Base-by-base conservation (phyloP, 2,329 filamentous ascomycete species). In the Cladosporium sp. region DNA sequence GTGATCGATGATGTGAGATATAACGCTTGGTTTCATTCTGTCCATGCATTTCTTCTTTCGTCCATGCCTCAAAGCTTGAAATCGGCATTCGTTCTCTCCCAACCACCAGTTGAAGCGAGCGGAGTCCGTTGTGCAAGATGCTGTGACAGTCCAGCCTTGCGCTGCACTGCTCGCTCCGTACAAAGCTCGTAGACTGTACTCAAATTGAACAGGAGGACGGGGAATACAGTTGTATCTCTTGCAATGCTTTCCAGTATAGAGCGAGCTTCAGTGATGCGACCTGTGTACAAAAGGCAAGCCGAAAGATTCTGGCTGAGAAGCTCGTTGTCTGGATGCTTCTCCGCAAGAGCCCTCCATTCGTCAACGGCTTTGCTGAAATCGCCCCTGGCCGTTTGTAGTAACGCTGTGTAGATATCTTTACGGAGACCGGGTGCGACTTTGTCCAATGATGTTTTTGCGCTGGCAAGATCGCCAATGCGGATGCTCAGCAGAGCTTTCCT, bases 141-240 rank as follows among this genome's bases (percentile, higher is more conserved):
- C n/a, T 64, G 55, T 9, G 88, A 86, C 17, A 97, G 77, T 24
- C 76, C 78, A 28, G 83, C 73, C 78, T 97, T 97, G 65, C 88
- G 73, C 12, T 80, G 80, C 49, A 83, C 78, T 40, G 90, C 83
- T 61, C 83, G 82, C 65, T 97, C 92, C 0, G 89, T 92, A 70
- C 89, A 94, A 7, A 97, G 80, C 73, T 97, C 94, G 70, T 96
- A 97, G 66, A 96, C 84, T 0, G 93, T 97, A 10, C 87, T 85
- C 12, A 99, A 74, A 70, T 97, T 97, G 74, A 97, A 96, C 0
- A 95, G 83, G 2, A 96, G 75, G 0, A 89, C 89, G 61, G 89
- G 86, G 58, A 93, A 97, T 0, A 84, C 83, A 39, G 83, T 77
- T 1, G 85, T 71, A 3, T 83, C 78, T 20, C 39, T 37, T 0